A percentile compares a stretch with the other conserved stretches of the same genome.
phyloP scores from a whole-genome alignment of 768 basidiomycete genomes.

The Macrolepiota albuminosa region DNA sequence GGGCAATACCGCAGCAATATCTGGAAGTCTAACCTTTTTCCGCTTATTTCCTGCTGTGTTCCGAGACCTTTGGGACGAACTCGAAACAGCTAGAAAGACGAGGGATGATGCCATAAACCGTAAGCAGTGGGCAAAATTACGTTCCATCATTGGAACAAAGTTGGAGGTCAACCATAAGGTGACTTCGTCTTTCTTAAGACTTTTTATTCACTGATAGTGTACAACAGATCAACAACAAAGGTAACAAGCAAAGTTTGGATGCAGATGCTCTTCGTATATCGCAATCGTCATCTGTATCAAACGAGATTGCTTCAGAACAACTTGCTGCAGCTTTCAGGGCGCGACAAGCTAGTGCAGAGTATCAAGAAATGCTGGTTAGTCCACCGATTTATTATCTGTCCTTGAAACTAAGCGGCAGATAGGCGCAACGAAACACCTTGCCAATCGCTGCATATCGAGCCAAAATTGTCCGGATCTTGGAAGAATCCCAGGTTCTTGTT shows the following conservation, averaged over 20 bases:
- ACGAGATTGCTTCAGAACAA: constrained; percentile 37
- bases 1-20: constrained; percentile 32
- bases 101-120: constrained; percentile 64
- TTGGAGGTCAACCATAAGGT: constrained; percentile 39
- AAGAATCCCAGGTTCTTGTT: constrained; percentile 78
- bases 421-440: constrained; percentile 72
- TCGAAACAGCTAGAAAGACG: constrained; percentile 60
- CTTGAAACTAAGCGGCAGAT: not conserved
- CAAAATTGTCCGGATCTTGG: constrained; percentile 64
- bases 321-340: constrained; percentile 53
- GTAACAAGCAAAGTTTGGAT: constrained; percentile 17
- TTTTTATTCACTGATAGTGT: constrained; percentile 2
- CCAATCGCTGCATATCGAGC: constrained; percentile 85
- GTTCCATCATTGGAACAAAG: constrained; percentile 60
- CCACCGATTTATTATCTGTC: not conserved
- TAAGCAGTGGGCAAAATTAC: constrained; percentile 64
- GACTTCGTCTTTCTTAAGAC: not conserved
- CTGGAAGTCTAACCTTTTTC: constrained; percentile 60
- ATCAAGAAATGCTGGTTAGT: constrained; percentile 87
- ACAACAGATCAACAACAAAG: constrained; percentile 19
- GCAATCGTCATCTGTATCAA: constrained; percentile 9
- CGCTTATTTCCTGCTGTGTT: constrained; percentile 76
- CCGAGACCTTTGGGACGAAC: constrained; percentile 89
- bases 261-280: constrained; percentile 4
- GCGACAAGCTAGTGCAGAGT: constrained; percentile 59